These are phyloP conservation scores for Odonthalia washingtoniensis DNA, from an alignment of 31 red algal species.

Conservation along the genomic window DNA sequence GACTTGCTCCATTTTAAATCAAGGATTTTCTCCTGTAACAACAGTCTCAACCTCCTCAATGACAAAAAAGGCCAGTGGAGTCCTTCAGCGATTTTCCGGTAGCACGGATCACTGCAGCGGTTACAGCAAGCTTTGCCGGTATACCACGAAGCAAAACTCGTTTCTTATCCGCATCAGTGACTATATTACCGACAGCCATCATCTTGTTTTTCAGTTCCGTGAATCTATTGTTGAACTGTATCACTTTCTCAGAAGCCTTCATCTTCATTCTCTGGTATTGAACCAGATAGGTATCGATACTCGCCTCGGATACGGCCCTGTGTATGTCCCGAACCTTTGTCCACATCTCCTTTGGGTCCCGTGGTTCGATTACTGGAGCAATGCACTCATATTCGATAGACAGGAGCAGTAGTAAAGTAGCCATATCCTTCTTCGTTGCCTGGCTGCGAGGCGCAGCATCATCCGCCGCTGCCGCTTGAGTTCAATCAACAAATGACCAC, in stretches of 20 bases:
- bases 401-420: constrained; percentile 13
- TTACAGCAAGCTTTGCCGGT: constrained; percentile 10
- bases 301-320: constrained; percentile 7
- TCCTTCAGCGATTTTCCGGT: constrained; percentile 1
- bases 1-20: background rate
- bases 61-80: background rate
- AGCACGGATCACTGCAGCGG: constrained; percentile 21
- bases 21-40: background rate
- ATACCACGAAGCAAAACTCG: constrained; percentile 8
- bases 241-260: background rate
- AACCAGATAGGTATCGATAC: constrained; percentile 17
- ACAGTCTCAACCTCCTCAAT: background rate
- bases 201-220: constrained; percentile 13
- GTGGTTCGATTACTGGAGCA: constrained; percentile 14
- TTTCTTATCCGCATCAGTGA: background rate
- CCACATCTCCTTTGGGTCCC: constrained; percentile 1
- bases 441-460: background rate
- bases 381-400: constrained; percentile 26
- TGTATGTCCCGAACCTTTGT: background rate
- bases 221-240: constrained; percentile 14
- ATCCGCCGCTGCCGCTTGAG: background rate
- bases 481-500: background rate
- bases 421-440: background rate
- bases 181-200: background rate
- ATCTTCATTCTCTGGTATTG: constrained; percentile 45